Base-by-base conservation (phyloP, 1,139 yeast species). In the Diutina scorzettiae region DNA sequence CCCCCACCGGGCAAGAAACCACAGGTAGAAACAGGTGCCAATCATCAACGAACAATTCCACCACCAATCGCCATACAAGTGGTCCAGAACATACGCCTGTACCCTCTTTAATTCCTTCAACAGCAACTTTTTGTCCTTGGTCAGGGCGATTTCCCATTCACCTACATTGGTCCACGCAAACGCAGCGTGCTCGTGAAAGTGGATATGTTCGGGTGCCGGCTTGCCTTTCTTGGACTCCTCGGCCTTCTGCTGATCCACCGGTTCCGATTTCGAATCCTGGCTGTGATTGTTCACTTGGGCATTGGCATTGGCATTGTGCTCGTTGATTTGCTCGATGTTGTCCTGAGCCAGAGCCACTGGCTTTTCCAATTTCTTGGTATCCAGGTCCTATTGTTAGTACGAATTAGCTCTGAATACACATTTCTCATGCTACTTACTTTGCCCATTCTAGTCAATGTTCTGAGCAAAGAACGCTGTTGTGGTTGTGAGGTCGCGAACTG, bases 1-100 rank as follows among this genome's bases (percentile, higher is more conserved):
- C 2, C 81, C 76, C 31, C 67, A 46, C 49, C 72, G 62, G 9
- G 81, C 80, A 36, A 72, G 56, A 4, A 69, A 49, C 86, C 89
- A 83, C 0, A 85, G 64, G 54, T 78, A 78, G 59, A 79, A 71
- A 58, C 89, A 81, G 8, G 86, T 78, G 7, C 87, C 86, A 37
- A 81, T 55, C 50, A 80, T 67, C 29, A 79, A 54, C 1, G 76
- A 69, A 31, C 77, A 69, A 60, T 82, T 82, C 73, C 78, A 77
- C 59, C 78, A 81, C 70, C 81, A 71, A 55, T 83, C 94, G 18
- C 81, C 76, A 51, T 71, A 77, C 52, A 79, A 79, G 46, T 73
- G 81, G 57, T 82, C 89, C 43, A 68, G 55, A 30, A 83, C 75
- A 49, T 79, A 82, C n/a, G 71, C 62, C 53, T 76, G 78, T 33